A percentile compares a stretch with the other conserved stretches of the same genome.
phyloP scores from a whole-genome alignment of 345 rosid genomes.

The Clausena lansium region DNA sequence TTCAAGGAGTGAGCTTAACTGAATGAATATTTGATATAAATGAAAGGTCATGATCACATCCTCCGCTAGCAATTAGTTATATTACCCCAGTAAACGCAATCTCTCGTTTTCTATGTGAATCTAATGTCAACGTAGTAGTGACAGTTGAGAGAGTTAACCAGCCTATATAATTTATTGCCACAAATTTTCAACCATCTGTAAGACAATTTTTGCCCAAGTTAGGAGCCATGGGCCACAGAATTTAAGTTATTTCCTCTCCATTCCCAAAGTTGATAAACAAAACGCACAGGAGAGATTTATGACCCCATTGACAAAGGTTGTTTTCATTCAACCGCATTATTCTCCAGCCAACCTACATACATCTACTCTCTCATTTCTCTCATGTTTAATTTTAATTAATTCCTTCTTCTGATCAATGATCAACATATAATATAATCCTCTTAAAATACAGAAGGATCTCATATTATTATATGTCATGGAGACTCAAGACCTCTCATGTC shows the following conservation, averaged over 20 bases:
- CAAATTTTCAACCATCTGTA: constrained; percentile 56
- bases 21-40: background rate
- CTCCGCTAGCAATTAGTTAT: constrained; percentile 17
- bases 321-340: constrained; percentile 75
- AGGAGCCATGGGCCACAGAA: constrained; percentile 61
- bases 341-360: constrained; percentile 56
- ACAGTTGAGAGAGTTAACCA: constrained; percentile 36
- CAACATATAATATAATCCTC: constrained; percentile 28
- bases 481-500: constrained; percentile 27
- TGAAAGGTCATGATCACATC: background rate
- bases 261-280: constrained; percentile 49
- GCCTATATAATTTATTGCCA: constrained; percentile 38
- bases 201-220: constrained; percentile 43
- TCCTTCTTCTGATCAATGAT: constrained; percentile 19
- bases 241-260: constrained; percentile 53
- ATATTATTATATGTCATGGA: constrained; percentile 28
- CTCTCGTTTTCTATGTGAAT: background rate
- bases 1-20: background rate
- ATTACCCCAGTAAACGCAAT: constrained; percentile 19
- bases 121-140: constrained; percentile 26
- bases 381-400: constrained; percentile 13
- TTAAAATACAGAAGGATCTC: constrained; percentile 15
- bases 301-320: constrained; percentile 48
- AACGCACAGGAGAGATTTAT: constrained; percentile 58
- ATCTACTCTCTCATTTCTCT: constrained; percentile 29